Evolutionary conservation across 2,329 filamentous ascomycete genomes (phyloP).

Genomic region (Trichoderma koningiopsis): DNA sequence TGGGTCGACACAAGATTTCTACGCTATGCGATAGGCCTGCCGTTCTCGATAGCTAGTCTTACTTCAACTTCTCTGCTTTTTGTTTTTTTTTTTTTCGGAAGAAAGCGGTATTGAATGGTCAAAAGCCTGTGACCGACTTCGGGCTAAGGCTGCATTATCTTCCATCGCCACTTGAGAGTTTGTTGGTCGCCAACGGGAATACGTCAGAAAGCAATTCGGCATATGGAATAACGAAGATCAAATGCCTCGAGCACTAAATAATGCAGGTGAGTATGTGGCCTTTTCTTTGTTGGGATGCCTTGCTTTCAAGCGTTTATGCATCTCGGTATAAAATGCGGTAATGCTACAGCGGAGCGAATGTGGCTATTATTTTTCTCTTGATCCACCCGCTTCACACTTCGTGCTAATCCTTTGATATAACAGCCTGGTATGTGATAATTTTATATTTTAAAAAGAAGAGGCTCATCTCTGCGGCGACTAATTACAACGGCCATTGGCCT

Average conservation of each 20-base stretch:
- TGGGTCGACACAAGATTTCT: neutral
- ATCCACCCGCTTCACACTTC: neutral
- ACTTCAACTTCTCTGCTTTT: neutral
- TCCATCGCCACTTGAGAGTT: no score
- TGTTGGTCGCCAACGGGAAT: neutral
- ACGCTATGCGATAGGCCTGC: neutral
- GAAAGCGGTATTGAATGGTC: neutral
- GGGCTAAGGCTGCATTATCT: neutral
- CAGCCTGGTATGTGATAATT: slow-evolving; percentile 12
- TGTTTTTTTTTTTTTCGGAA: no score
- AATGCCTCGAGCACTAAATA: slow-evolving; percentile 24
- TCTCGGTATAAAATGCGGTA: neutral
- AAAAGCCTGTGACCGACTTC: neutral
- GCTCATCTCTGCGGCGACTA: neutral
- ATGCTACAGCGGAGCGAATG: neutral
- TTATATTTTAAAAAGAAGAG: neutral
- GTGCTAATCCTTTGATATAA: neutral
- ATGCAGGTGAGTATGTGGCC: slow-evolving; percentile 6
- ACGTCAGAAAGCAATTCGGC: neutral
- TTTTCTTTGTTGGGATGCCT: neutral
- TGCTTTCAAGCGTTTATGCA: neutral
- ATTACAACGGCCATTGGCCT: neutral
- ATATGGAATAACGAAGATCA: neutral
- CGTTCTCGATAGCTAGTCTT: neutral
- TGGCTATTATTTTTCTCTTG: neutral